Evolutionary conservation across 352 stramenopile species (phyloP).

Genomic region (Phytophthora crassamura): DNA sequence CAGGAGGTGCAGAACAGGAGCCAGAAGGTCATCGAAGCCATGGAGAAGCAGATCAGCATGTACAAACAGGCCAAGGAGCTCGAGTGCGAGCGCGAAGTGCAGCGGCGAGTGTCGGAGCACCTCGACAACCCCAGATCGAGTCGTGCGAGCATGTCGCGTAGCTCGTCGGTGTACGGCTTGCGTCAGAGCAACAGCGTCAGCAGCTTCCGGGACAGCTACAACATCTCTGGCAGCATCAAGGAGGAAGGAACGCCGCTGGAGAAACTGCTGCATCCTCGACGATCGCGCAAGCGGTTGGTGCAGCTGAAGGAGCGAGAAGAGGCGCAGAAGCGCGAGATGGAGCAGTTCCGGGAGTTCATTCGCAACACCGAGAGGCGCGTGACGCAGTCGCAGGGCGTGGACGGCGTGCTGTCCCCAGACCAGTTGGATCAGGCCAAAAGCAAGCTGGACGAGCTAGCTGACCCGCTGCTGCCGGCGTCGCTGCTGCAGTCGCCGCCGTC

Average conservation of each 20-base stretch:
- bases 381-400: conserved; percentile 22
- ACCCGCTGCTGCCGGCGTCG: no score
- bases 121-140: conserved; percentile 35
- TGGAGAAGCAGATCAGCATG: conserved; percentile 88
- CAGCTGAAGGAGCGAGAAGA: conserved; percentile 74
- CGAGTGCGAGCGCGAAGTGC: conserved; percentile 81
- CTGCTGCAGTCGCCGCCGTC: no score
- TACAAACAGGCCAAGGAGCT: conserved; percentile 88
- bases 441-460: conserved; percentile 50
- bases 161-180: conserved; percentile 27
- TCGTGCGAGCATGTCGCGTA: conserved; percentile 19
- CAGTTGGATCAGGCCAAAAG: conserved; percentile 36
- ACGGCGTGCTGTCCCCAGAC: conserved; percentile 22
- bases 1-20: conserved; percentile 71
- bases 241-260: conserved; percentile 69
- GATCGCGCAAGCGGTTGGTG: conserved; percentile 67
- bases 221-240: conserved; percentile 36
- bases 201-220: conserved; percentile 52
- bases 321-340: conserved; percentile 83
- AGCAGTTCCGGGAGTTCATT: conserved; percentile 90
- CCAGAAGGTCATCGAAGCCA: conserved; percentile 69
- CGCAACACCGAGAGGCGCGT: conserved; percentile 62
- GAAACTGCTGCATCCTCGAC: conserved; percentile 78
- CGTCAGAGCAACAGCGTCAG: conserved; percentile 27
- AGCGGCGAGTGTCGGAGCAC: conserved; percentile 67